Percentiles rank a stretch among this genome's conserved stretches.
phyloP scores from a whole-genome alignment of 306 rosid species.

The Cicer bijugum region DNA sequence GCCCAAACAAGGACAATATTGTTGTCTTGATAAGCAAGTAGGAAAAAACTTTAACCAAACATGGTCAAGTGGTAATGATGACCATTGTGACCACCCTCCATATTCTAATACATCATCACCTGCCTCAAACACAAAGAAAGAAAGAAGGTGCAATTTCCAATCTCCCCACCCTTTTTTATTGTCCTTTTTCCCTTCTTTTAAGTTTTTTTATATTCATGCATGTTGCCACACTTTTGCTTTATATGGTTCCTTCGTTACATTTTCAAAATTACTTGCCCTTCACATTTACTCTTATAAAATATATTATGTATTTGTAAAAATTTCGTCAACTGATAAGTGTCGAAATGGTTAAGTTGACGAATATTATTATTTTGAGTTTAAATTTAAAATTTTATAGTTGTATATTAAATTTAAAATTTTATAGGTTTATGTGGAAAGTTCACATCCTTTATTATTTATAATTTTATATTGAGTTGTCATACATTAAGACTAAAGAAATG shows the following conservation, averaged over 20 bases:
- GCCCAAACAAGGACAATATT: conserved; percentile 12
- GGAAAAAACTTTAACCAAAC: conserved; percentile 39
- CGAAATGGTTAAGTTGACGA: too few relatives aligned
- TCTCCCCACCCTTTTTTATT: neutral
- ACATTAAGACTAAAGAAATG: too few relatives aligned
- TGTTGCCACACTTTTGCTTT: conserved; percentile 21
- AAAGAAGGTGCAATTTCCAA: conserved; percentile 49
- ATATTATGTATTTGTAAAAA: too few relatives aligned
- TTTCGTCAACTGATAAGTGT: too few relatives aligned
- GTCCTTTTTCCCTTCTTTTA: neutral
- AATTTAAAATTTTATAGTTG: too few relatives aligned
- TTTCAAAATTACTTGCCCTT: too few relatives aligned
- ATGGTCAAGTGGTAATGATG: conserved; percentile 37
- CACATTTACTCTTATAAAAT: too few relatives aligned
- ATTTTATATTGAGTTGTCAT: too few relatives aligned
- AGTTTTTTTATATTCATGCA: conserved; percentile 3
- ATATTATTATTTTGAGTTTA: too few relatives aligned
- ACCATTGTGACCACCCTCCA: conserved; percentile 20
- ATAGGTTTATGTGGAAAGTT: too few relatives aligned
- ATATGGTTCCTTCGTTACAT: neutral
- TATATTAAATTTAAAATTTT: too few relatives aligned
- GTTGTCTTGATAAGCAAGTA: conserved; percentile 43
- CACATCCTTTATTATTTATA: too few relatives aligned
- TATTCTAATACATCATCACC: conserved; percentile 33
- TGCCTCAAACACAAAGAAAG: conserved; percentile 4